Evolutionary conservation across 2,329 filamentous ascomycete genomes (phyloP).

Genomic region (Torrubiella hemipterigena): DNA sequence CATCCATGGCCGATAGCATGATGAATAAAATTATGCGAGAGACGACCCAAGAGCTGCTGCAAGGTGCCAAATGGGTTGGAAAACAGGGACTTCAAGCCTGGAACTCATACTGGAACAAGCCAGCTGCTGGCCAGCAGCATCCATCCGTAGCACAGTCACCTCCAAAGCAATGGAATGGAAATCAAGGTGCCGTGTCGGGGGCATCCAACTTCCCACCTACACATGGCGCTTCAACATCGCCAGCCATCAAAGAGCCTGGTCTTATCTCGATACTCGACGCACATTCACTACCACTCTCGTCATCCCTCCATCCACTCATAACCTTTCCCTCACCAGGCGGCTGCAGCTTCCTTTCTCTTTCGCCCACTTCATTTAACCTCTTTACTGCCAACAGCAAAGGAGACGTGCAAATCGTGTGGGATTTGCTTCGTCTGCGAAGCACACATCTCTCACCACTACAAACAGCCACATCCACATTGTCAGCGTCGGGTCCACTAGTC

Average conservation of each 20-base stretch:
- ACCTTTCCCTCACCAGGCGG: slow-evolving; percentile 63
- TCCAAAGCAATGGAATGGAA: slow-evolving; percentile 35
- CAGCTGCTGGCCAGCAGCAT: slow-evolving; percentile 28
- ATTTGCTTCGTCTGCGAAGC: slow-evolving; percentile 55
- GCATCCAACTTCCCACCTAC: slow-evolving; percentile 58
- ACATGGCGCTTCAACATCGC: slow-evolving; percentile 50
- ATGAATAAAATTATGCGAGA: slow-evolving; percentile 69
- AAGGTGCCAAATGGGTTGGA: slow-evolving; percentile 63
- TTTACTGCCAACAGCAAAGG: slow-evolving; percentile 75
- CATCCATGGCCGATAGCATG: slow-evolving; percentile 59
- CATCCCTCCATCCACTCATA: slow-evolving; percentile 48
- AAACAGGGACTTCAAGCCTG: slow-evolving; percentile 67
- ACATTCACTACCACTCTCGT: slow-evolving; percentile 41
- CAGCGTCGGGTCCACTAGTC: slow-evolving; percentile 44
- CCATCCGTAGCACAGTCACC: slow-evolving; percentile 25
- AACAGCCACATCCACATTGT: slow-evolving; percentile 29
- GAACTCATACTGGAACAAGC: slow-evolving; percentile 68
- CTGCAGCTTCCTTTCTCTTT: slow-evolving; percentile 71
- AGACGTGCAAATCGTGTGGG: slow-evolving; percentile 76
- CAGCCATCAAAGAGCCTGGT: slow-evolving; percentile 52
- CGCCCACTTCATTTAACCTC: slow-evolving; percentile 59
- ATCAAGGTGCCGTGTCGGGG: slow-evolving; percentile 34
- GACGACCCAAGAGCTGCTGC: slow-evolving; percentile 66
- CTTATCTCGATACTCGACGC: slow-evolving; percentile 66
- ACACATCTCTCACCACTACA: slow-evolving; percentile 51